These are phyloP conservation scores for Globisporangium sylvaticum DNA, from an alignment of 352 stramenopile genomes.

Conservation along the genomic window DNA sequence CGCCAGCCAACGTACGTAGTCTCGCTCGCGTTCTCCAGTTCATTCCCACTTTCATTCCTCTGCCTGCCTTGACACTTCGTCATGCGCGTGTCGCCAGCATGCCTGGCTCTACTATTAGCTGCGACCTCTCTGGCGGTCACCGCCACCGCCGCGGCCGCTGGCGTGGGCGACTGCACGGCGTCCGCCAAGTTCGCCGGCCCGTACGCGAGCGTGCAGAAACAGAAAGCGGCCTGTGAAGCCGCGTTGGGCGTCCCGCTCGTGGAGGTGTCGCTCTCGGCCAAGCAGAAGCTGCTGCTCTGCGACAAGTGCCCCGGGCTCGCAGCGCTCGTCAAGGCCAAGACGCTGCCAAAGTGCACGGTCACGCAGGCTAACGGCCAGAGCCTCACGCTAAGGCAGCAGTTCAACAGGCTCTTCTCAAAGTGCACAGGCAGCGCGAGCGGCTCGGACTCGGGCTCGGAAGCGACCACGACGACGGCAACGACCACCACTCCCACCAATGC, in stretches of 20 bases:
- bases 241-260: not conserved
- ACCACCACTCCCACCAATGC: too few relatives aligned
- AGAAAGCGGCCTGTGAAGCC: not conserved
- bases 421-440: not conserved
- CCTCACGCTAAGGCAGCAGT: not conserved
- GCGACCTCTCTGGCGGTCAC: not conserved
- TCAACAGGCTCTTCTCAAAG: not conserved
- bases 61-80: not conserved
- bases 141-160: not conserved
- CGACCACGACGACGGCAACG: too few relatives aligned
- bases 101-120: not conserved
- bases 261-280: not conserved
- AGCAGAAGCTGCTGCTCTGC: not conserved
- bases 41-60: not conserved
- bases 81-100: not conserved
- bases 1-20: too few relatives aligned
- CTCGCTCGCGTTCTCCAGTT: not conserved
- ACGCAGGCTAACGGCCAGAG: not conserved
- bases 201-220: not conserved
- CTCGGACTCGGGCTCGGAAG: not conserved
- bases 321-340: constrained; percentile 1
- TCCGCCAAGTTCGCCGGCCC: not conserved
- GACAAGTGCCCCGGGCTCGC: not conserved
- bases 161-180: not conserved
- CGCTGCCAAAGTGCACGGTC: not conserved